Conservation (phyloP, 345 rosid genomes). For the Bruguiera sexangula region DNA sequence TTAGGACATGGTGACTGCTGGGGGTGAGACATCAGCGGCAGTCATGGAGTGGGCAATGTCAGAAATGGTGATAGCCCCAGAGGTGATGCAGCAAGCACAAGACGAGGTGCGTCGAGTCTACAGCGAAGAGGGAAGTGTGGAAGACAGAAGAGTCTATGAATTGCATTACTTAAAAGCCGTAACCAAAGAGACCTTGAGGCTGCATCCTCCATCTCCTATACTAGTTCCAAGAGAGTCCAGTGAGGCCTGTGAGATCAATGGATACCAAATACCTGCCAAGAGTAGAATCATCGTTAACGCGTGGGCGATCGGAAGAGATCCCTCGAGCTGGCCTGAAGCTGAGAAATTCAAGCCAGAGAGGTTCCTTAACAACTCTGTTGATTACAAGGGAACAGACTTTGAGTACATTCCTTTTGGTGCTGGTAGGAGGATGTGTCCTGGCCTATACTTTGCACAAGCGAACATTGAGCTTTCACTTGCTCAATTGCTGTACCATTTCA, state of each 20-base stretch:
- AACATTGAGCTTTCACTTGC: slow-evolving; percentile 3
- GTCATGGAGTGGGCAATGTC: background rate
- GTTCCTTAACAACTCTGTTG: background rate
- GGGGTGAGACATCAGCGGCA: background rate
- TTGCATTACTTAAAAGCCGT: background rate
- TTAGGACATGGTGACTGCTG: background rate
- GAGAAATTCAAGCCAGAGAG: background rate
- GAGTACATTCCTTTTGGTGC: slow-evolving; percentile 12
- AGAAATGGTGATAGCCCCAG: background rate
- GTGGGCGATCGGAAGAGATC: background rate
- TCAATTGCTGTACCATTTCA: background rate
- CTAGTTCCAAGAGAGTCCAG: background rate
- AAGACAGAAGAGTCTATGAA: background rate
- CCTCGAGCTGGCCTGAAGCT: background rate
- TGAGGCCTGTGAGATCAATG: background rate
- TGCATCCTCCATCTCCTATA: background rate
- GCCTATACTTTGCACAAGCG: background rate
- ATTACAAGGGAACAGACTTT: slow-evolving; percentile 3
- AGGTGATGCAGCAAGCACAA: background rate
- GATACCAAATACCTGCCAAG: background rate
- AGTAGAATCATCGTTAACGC: background rate
- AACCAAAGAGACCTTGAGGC: background rate
- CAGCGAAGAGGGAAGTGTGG: background rate
- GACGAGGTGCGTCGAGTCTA: background rate
- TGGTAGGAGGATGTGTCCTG: slow-evolving; percentile 4